Percentiles rank a stretch among this genome's conserved stretches.
These are phyloP conservation scores for Pythium rhizo-oryzae DNA, from an alignment of 352 stramenopile species.

Conservation along the genomic window DNA sequence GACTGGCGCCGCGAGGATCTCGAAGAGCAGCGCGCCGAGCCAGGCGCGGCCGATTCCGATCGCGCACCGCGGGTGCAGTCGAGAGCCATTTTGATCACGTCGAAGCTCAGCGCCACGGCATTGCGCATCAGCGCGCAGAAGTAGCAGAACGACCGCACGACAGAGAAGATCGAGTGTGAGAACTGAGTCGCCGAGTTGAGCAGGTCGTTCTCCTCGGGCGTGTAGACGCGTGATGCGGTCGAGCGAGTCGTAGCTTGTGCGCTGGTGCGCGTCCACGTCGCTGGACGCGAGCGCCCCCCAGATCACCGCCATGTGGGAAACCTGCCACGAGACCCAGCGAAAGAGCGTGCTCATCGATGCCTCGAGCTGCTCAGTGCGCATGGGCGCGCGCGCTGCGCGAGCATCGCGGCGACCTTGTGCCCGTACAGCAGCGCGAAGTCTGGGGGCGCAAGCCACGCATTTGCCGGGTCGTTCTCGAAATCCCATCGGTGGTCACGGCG, in stretches of 20 bases:
- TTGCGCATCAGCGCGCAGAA: constrained; percentile 58
- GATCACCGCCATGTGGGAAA: constrained; percentile 56
- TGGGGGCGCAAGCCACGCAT: constrained; percentile 35
- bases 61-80: constrained; percentile 57
- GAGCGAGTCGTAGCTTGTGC: constrained; percentile 63
- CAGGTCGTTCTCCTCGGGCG: constrained; percentile 48
- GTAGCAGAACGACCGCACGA: constrained; percentile 67
- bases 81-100: constrained; percentile 68
- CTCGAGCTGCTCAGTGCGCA: constrained; percentile 43
- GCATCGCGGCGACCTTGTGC: constrained; percentile 33
- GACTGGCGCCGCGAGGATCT: constrained; percentile 51
- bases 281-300: constrained; percentile 38
- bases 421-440: constrained; percentile 32
- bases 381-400: constrained; percentile 48
- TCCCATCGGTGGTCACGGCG: neutral
- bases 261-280: constrained; percentile 50
- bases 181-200: constrained; percentile 71
- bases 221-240: constrained; percentile 55
- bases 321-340: constrained; percentile 43
- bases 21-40: constrained; percentile 56
- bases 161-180: constrained; percentile 70
- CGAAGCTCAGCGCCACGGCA: constrained; percentile 51
- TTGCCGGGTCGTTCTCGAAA: constrained; percentile 18
- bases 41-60: constrained; percentile 56
- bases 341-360: constrained; percentile 42